A percentile compares a stretch with the other conserved stretches of the same genome.
Evolutionary conservation across 192 early-diverging fungal genomes (phyloP).

Genomic region (Anaeromyces robustus): DNA sequence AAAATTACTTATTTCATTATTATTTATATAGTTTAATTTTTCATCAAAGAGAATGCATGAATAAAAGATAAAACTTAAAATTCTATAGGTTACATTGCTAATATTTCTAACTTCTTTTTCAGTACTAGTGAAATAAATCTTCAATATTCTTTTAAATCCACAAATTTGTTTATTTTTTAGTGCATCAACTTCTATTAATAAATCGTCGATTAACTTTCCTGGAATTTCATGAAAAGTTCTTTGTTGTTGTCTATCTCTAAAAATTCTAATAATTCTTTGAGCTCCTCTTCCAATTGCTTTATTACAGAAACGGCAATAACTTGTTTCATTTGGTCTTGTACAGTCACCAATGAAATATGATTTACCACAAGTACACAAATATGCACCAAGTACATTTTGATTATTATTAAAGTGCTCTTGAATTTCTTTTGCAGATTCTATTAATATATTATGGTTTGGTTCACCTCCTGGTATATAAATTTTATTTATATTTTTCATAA

Average conservation of each 20-base stretch:
- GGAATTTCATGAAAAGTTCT: no score
- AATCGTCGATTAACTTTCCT: not conserved
- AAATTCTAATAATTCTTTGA: no score
- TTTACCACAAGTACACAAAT: not conserved
- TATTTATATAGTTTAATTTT: not conserved
- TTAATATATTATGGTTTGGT: not conserved
- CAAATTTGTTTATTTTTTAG: not conserved
- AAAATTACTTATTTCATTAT: not conserved
- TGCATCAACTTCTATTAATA: not conserved
- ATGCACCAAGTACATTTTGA: not conserved
- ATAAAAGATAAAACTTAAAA: not conserved
- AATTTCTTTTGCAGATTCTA: not conserved
- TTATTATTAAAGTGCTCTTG: not conserved
- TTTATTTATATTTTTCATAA: not conserved
- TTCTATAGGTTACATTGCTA: not conserved
- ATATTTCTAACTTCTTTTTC: not conserved
- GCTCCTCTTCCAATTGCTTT: no score
- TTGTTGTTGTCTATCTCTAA: no score
- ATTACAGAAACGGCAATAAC: no score
- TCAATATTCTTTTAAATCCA: not conserved
- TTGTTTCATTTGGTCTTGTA: no score
- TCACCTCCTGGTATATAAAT: not conserved
- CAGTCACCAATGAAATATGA: no score
- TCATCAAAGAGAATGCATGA: not conserved
- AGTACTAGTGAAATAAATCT: not conserved